Base-by-base conservation (phyloP, 2,329 filamentous ascomycete species). In the Trichoderma breve region DNA sequence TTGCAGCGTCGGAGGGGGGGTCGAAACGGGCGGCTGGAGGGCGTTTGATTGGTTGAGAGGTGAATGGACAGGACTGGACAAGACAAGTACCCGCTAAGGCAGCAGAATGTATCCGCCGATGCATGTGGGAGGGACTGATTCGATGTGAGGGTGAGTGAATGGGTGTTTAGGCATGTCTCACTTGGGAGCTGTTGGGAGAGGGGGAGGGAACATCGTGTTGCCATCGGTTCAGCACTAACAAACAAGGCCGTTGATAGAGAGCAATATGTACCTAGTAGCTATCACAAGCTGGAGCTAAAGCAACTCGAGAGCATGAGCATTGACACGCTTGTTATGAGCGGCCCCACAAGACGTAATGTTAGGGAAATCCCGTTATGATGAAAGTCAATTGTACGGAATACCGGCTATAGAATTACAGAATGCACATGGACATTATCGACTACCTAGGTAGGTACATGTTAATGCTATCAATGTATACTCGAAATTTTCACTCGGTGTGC, bases 21-120 rank as follows among this genome's bases (percentile, higher is more conserved):
- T 70, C 36, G 39, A 58, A 70, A 70, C 39, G 30, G 67, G 68
- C 39, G 58, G 68, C 39, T 34, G 47, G n/a, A 28, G 60, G 60
- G 34, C 21, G 34, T 30, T 36, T 63, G 57, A 70, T 70, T 70
- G 68, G 68, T 4, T 12, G 21, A 43, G 68, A 34, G 11, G 30
- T 43, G 36, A 39, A 18, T 39, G n/a, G 34, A 21, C 21, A 63
- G 39, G 36, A 58, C 14, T n/a, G 55, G 34, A 39, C 7, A 43
- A 8, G 28, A 58, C 26, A 58, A 15, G 55, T 30, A 51, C 21
- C 47, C 47, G 47, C 47, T 53, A 53, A 61, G 30, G 32, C 32
- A 15, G 58, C 12, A 61, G 30, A 61, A 61, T 53, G 60, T 34
- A 62, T 28, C 12, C 12, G 58, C 21, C 7, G 21, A 8, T 18